Evolutionary conservation across 345 rosid species (phyloP).

Genomic region (Syzygium aqueum): DNA sequence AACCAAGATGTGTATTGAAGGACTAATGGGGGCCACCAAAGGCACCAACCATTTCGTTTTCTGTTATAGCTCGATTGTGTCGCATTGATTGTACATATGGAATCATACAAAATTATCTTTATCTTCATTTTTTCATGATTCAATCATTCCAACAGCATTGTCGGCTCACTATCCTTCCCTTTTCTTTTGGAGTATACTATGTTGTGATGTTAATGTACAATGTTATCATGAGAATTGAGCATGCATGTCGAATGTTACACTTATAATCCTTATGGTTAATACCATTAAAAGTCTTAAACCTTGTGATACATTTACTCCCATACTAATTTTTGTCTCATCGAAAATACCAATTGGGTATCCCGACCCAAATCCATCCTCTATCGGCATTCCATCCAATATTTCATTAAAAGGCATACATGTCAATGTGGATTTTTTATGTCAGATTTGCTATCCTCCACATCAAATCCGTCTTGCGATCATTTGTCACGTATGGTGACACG

Average conservation of each 20-base stretch:
- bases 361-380: neutral
- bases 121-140: neutral
- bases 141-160: neutral
- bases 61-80: neutral
- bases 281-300: neutral
- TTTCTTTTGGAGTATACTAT: neutral
- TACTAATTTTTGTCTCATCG: neutral
- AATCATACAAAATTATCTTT: neutral
- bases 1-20: neutral
- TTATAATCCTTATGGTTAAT: neutral
- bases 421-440: fast-evolving
- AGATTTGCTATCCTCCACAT: neutral
- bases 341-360: neutral
- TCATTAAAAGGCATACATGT: fast-evolving
- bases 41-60: neutral
- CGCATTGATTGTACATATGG: neutral
- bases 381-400: neutral
- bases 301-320: neutral
- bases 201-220: neutral
- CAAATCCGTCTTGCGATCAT: neutral
- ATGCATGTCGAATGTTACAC: neutral
- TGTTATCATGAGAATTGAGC: neutral
- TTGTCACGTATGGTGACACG: neutral
- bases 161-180: neutral
- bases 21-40: neutral